Evolutionary conservation across 805 yeast genomes (phyloP), one percentile per base, ranked within the genome.

Genomic region (Danielozyma ontarioensis): DNA sequence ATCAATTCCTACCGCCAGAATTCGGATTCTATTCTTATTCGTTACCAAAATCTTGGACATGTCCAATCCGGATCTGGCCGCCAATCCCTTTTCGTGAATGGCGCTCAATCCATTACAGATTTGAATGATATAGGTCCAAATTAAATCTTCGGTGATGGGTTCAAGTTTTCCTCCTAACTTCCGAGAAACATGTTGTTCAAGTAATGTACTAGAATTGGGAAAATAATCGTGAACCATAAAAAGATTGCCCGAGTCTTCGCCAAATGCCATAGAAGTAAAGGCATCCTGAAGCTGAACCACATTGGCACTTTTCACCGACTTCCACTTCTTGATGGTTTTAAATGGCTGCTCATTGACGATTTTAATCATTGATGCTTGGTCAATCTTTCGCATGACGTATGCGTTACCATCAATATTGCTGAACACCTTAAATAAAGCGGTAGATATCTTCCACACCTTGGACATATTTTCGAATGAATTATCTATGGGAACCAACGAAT

Each of bases 241-340:
- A 36, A 93, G 67, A 1, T 93, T 79, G 11, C 60, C 49, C 32
- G 45, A 47, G 30, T 71, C 69, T 46, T 84, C 93, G 28, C 86
- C 90, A 63, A 93, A 93, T 4, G 87, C 82, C 36, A 87, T 74
- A 4, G 90, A 78, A 1, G 96, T 81, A 55, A 93, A 90, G 5
- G 93, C 87, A 52, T 89, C 96, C 27, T 75, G 72, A 4, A 87
- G 60, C 26, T 72, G 68, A 1, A 83, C 84, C 15, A 86, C 62
- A 46, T 81, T 80, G 2, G 86, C 72, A 41, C 64, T 60, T 5
- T 62, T 59, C 15, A 81, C 42, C 11, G 64, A 63, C 36, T 64
- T 73, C 97, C 97, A 90, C 40, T 59, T 68, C 45, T 79, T 78
- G 35, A 84, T 73, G 4, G 71, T 59, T 25, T 69, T 65, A 44